phyloP scores from a whole-genome alignment of 345 rosid species.

The Rhodamnia argentea region DNA sequence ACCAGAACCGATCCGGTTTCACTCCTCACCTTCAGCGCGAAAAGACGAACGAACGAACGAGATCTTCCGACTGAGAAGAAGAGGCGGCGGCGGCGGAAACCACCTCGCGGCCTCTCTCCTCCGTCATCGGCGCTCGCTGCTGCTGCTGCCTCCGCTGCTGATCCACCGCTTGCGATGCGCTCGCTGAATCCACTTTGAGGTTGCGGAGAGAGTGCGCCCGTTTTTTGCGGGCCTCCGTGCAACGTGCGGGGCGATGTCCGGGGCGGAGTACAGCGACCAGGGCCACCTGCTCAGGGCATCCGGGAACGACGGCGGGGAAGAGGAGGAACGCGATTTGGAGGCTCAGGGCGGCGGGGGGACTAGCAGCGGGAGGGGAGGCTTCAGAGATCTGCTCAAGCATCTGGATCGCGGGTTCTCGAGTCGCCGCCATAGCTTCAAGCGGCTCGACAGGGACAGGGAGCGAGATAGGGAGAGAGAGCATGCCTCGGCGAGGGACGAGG shows the following conservation, averaged over 20 bases:
- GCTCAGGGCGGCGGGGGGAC: conserved; percentile 4
- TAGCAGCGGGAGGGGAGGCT: conserved; percentile 9
- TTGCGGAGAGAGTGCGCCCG: not conserved
- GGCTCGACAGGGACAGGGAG: conserved; percentile 23
- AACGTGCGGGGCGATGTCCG: conserved; percentile 1
- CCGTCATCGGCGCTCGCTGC: not conserved
- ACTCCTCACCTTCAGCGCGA: not conserved
- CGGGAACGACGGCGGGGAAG: not conserved
- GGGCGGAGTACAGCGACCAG: conserved; percentile 10
- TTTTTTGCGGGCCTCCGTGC: not conserved
- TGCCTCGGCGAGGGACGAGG: conserved; percentile 5
- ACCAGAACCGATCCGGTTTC: not conserved
- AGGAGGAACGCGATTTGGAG: conserved; percentile 2
- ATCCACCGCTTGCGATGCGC: not conserved
- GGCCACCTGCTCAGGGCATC: conserved; percentile 12
- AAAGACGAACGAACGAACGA: not conserved
- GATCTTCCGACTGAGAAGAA: not conserved
- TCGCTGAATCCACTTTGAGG: not conserved
- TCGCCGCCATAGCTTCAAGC: conserved; percentile 40
- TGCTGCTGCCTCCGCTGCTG: too few species aligned
- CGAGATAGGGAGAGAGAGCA: conserved; percentile 26
- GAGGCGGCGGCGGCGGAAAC: not conserved
- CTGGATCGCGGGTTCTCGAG: conserved; percentile 56
- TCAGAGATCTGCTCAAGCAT: conserved; percentile 52
- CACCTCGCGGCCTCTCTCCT: not conserved